phyloP scores from a whole-genome alignment of 2,329 filamentous ascomycete genomes.

The Xylaria polymorpha region DNA sequence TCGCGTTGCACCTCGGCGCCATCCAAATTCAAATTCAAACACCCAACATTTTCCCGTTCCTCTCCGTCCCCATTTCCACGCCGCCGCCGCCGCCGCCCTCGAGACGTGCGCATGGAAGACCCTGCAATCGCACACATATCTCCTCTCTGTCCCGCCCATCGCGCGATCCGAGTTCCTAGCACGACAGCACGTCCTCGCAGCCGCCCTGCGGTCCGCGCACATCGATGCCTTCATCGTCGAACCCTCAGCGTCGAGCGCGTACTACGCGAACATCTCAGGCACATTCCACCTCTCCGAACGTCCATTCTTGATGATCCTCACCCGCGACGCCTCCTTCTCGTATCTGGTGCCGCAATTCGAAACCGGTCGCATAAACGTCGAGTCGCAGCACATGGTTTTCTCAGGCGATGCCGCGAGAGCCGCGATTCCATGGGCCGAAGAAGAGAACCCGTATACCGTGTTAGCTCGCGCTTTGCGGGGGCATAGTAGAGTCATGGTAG shows the following conservation, averaged over 20 bases:
- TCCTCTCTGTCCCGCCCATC: slow-evolving; percentile 46
- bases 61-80: no score
- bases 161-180: slow-evolving; percentile 44
- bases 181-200: slow-evolving; percentile 45
- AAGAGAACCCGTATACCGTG: slow-evolving; percentile 45
- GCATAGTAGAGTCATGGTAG: slow-evolving; percentile 44
- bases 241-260: slow-evolving; percentile 37
- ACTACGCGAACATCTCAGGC: slow-evolving; percentile 43
- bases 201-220: slow-evolving; percentile 39
- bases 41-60: no score
- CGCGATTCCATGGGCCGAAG: slow-evolving; percentile 48
- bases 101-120: slow-evolving; percentile 46
- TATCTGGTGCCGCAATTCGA: slow-evolving; percentile 49
- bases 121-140: slow-evolving; percentile 41
- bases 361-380: slow-evolving; percentile 44
- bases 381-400: slow-evolving; percentile 48
- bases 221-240: slow-evolving; percentile 49
- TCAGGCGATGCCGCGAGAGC: slow-evolving; percentile 40
- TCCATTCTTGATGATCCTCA: slow-evolving; percentile 46
- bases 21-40: no score
- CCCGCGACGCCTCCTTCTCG: slow-evolving; percentile 43
- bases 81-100: slow-evolving; percentile 20
- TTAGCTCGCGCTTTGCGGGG: slow-evolving; percentile 31
- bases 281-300: slow-evolving; percentile 46
- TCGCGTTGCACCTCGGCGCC: no score